These are phyloP conservation scores for Ajuga reptans DNA, from an alignment of 305 asterid species.

Conservation along the genomic window DNA sequence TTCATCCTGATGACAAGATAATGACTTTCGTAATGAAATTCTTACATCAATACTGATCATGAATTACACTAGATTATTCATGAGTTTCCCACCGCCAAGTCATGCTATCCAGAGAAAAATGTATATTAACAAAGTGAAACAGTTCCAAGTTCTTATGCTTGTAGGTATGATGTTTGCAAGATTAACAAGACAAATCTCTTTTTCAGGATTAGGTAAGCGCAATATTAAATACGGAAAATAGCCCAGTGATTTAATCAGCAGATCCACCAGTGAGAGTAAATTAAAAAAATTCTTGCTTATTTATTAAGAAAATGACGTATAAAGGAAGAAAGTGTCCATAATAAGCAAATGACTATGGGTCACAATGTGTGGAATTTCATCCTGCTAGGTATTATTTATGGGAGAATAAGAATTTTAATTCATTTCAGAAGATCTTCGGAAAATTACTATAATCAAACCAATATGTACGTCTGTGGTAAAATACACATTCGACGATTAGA, in stretches of 20 bases:
- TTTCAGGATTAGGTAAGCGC: conserved; percentile 3
- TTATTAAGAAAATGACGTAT: background rate
- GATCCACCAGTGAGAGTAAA: background rate
- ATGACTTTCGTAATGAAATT: background rate
- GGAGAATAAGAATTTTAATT: background rate
- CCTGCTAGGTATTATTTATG: background rate
- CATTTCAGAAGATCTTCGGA: background rate
- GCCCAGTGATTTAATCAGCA: background rate
- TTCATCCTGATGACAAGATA: background rate
- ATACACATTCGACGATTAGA: background rate
- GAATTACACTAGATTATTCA: background rate
- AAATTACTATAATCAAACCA: background rate
- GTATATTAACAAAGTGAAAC: background rate
- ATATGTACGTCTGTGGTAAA: background rate
- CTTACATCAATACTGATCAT: background rate
- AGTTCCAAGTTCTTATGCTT: background rate
- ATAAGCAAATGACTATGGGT: background rate
- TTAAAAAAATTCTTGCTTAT: background rate
- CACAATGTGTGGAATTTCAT: background rate
- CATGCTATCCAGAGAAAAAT: too few relatives aligned
- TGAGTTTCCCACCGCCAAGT: background rate
- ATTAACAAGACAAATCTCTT: background rate
- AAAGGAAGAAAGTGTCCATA: background rate
- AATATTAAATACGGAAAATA: background rate
- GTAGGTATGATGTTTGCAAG: background rate